Evolutionary conservation across 768 basidiomycete genomes (phyloP).

Genomic region (Saitozyma podzolica): DNA sequence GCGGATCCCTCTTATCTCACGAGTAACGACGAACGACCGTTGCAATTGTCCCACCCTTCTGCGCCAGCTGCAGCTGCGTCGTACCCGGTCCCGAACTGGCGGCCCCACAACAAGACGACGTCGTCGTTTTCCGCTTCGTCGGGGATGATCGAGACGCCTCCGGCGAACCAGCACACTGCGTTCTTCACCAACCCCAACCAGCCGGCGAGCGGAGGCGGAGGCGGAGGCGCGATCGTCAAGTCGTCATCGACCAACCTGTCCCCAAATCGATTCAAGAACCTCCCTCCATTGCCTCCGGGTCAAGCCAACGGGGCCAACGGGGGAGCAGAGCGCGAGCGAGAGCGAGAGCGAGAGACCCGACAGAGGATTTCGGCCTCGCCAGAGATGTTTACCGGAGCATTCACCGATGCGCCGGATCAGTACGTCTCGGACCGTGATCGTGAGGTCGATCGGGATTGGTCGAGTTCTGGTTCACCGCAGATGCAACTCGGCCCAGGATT

Average conservation of each 20-base stretch:
- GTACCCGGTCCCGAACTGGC: not conserved
- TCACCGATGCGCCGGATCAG: not conserved
- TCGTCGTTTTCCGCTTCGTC: slow-evolving; percentile 40
- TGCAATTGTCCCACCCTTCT: too few relatives aligned
- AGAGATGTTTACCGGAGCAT: slow-evolving; percentile 14
- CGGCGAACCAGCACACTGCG: slow-evolving; percentile 6
- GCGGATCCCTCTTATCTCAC: not conserved
- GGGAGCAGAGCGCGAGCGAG: not conserved
- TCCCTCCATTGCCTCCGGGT: slow-evolving; percentile 38
- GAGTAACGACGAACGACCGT: not conserved
- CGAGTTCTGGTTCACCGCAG: too few relatives aligned
- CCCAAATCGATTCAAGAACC: slow-evolving; percentile 44
- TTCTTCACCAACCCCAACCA: slow-evolving; percentile 4
- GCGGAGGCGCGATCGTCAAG: slow-evolving; percentile 7
- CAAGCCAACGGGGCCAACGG: not conserved
- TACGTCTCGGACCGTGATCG: not conserved
- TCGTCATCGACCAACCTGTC: slow-evolving; percentile 18
- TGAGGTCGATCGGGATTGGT: not conserved
- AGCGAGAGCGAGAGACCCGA: too few relatives aligned
- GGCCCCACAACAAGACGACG: slow-evolving; percentile 36
- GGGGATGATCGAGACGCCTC: slow-evolving; percentile 27
- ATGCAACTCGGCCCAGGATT: not conserved
- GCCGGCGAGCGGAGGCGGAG: not conserved
- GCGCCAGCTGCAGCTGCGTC: not conserved
- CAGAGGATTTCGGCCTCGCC: slow-evolving; percentile 7